Conservation (phyloP, 2,329 filamentous ascomycete species). For the Rutstroemia sp. region DNA sequence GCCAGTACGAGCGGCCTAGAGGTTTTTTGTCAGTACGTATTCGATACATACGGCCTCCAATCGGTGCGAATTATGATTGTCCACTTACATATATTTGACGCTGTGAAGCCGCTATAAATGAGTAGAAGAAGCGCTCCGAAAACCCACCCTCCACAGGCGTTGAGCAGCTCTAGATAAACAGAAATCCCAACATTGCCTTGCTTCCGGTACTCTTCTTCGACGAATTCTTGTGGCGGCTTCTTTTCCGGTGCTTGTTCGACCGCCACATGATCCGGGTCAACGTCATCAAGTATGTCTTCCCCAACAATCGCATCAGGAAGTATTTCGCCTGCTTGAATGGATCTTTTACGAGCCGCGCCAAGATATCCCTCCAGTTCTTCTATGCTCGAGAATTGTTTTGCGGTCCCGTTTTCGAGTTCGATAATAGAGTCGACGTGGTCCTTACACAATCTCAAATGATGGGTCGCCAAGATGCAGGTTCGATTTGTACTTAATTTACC, state of each 20-base stretch:
- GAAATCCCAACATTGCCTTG: conserved; percentile 7
- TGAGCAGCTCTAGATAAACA: conserved; percentile 5
- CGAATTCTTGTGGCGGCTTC: conserved; percentile 3
- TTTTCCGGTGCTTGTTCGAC: not conserved
- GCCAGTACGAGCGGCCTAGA: conserved; percentile 8
- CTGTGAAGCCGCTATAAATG: not conserved
- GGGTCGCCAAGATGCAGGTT: conserved; percentile 71
- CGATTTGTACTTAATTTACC: conserved; percentile 60
- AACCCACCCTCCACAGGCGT: conserved; percentile 5
- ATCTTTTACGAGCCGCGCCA: not conserved
- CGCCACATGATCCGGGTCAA: not conserved
- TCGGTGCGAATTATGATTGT: too few species aligned
- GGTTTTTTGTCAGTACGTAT: not conserved
- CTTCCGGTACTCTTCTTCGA: conserved; percentile 6
- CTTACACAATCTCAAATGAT: conserved; percentile 66
- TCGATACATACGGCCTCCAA: too few species aligned
- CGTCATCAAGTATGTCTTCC: too few species aligned
- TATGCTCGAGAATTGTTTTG: conserved; percentile 4
- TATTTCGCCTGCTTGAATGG: not conserved
- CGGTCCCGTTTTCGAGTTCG: conserved; percentile 36
- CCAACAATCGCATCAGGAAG: too few species aligned
- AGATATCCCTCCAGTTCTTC: conserved; percentile 9
- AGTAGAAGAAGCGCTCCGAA: conserved; percentile 1
- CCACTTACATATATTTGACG: not conserved
- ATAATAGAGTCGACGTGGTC: conserved; percentile 62